Base-by-base conservation (phyloP, 306 rosid species). In the Lotus japonicus region DNA sequence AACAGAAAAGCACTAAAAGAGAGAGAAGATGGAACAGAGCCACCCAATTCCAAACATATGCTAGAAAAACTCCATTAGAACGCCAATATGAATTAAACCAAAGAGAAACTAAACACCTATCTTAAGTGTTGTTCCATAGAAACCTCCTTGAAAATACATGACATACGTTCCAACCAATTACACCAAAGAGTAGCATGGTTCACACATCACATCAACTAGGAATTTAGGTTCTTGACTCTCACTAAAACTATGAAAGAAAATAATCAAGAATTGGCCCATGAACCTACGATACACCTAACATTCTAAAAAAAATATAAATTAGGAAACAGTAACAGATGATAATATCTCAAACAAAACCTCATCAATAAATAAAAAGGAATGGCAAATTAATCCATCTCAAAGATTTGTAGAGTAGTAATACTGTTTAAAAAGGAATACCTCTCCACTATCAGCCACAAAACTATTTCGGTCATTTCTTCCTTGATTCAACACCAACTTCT, bases 401-500 rank as follows among this genome's bases (percentile, higher is more conserved):
- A 54, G 46, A 54, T 64, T 72, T 68, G 28, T 33, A 48, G 6
- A 28, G 53, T 8, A 66, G 31, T 49, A 58, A 42, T 23, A 66
- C 43, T 43, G 75, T 71, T 66, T 43, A 12, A 72, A 23, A 73
- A 68, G 54, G 56, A 42, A 74, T 85, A 94, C 99, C 99, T 88
- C 84, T 75, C 80, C 80, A 45, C 46, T 71, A 64, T 53, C 77
- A 53, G 66, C 81, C 42, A 62, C 72, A 72, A 81, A 68, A 72
- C 75, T 74, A 60, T 84, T 82, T 54, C 59, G 61, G 26, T 72
- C 85, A 66, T 59, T 76, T 82, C 80, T 86, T 68, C 82, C 85
- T 69, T 88, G 90, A 79, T 86, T 90, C 77, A 83, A 79, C 38
- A 90, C 95, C 92, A 90, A 81, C 82, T 90, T 90, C 86, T 87